Conservation (phyloP, 2,329 filamentous ascomycete species). For the Xylaria sp. region DNA sequence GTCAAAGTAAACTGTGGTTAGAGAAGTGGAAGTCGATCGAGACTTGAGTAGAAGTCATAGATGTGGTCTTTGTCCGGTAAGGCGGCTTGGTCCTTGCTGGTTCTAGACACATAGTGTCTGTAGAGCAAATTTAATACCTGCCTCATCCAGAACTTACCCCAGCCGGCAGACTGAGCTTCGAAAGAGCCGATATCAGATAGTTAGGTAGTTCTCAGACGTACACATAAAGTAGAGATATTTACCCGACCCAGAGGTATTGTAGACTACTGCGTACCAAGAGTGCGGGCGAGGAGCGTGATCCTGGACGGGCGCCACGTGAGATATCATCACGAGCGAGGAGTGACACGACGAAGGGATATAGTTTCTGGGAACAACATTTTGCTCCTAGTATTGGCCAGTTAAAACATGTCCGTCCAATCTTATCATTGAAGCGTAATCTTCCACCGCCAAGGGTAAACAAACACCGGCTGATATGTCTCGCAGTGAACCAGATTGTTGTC, state of each 20-base stretch:
- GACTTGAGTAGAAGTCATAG: too few relatives aligned
- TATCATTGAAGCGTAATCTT: too few relatives aligned
- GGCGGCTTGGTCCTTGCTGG: too few relatives aligned
- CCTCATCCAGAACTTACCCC: too few relatives aligned
- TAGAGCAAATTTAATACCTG: not conserved
- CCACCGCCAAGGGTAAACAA: too few relatives aligned
- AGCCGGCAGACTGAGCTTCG: not conserved
- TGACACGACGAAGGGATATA: not conserved
- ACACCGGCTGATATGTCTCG: too few relatives aligned
- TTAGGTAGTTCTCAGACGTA: not conserved
- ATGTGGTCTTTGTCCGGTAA: too few relatives aligned
- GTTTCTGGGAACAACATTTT: not conserved
- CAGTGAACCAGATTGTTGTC: too few relatives aligned
- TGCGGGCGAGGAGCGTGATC: not conserved
- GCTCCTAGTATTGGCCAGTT: too few relatives aligned
- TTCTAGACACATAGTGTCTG: not conserved
- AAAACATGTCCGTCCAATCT: too few relatives aligned
- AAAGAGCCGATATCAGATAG: not conserved
- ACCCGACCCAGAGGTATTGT: not conserved
- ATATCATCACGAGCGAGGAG: not conserved
- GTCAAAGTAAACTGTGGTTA: too few relatives aligned
- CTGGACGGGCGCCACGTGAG: not conserved
- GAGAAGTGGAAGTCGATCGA: too few relatives aligned
- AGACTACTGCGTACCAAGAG: not conserved
- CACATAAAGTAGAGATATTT: not conserved